Conservation (phyloP, 441 rosid genomes). For the Aquilaria agallochum region DNA sequence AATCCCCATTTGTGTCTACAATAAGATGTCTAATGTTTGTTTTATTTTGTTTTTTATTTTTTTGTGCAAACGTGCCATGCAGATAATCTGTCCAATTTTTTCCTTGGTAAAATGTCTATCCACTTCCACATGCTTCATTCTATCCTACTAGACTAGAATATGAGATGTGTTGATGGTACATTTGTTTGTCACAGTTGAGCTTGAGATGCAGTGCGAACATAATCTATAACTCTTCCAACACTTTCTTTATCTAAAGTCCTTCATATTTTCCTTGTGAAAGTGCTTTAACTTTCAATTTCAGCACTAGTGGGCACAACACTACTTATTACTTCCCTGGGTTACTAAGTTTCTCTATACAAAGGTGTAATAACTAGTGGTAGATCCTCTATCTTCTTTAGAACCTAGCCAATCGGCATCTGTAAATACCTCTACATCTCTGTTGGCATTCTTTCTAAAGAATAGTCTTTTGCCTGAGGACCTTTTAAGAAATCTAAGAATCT, state of each 20-base stretch:
- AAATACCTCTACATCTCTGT: neutral
- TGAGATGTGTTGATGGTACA: neutral
- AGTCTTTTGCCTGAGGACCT: neutral
- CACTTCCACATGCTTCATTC: neutral
- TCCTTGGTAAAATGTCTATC: neutral
- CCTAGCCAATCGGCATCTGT: neutral
- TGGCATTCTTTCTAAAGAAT: neutral
- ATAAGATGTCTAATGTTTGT: neutral
- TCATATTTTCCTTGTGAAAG: constrained; percentile 3
- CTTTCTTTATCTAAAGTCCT: neutral
- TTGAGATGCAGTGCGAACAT: neutral
- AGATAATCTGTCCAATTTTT: neutral
- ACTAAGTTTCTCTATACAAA: constrained; percentile 2
- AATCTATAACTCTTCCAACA: neutral
- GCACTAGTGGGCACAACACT: neutral
- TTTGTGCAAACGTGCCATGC: neutral
- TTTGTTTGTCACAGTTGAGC: constrained; percentile 8
- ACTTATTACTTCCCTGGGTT: constrained; percentile 6
- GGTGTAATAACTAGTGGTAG: constrained; percentile 1
- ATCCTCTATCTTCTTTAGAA: neutral
- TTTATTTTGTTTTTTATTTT: neutral
- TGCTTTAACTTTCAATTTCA: neutral
- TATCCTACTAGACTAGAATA: neutral
- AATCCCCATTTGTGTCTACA: neutral
- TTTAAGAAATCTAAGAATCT: neutral